Percentiles rank a stretch among this genome's conserved stretches.
Conservation (phyloP, 768 basidiomycete genomes). For the Pulveroboletus ravenelii region DNA sequence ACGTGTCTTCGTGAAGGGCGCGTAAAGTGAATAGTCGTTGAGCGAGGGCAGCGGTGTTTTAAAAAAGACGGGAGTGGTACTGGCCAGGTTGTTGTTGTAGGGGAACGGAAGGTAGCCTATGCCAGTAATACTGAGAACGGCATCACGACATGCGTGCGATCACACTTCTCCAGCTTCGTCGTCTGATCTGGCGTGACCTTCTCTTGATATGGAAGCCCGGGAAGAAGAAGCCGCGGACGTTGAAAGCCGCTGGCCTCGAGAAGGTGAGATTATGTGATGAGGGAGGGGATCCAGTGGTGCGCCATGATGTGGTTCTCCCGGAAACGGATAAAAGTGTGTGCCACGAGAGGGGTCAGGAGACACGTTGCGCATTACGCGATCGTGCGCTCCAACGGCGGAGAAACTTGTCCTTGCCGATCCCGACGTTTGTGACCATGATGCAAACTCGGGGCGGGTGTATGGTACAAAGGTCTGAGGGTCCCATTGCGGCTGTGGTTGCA, state of each 20-base stretch:
- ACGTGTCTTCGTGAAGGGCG: constrained; percentile 19
- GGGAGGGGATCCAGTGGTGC: constrained; percentile 11
- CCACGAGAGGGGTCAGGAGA: constrained; percentile 5
- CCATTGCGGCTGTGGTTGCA: constrained; percentile 69
- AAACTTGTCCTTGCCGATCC: constrained; percentile 26
- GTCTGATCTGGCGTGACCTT: constrained; percentile 18
- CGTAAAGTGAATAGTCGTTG: constrained; percentile 23
- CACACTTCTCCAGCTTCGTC: constrained; percentile 14
- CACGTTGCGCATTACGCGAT: constrained; percentile 10
- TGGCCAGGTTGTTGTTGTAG: neutral
- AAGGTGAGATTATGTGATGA: constrained; percentile 17
- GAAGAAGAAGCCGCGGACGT: constrained; percentile 9
- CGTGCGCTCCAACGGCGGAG: constrained; percentile 12
- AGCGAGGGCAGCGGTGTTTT: constrained; percentile 4
- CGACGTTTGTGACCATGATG: constrained; percentile 31
- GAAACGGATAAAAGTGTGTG: constrained; percentile 10
- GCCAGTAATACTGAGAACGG: constrained; percentile 8
- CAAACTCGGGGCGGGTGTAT: constrained; percentile 34
- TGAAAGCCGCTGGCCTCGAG: constrained; percentile 13
- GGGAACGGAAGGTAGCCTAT: neutral
- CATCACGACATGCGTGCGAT: constrained; percentile 14
- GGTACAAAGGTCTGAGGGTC: constrained; percentile 41
- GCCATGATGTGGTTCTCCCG: constrained; percentile 12
- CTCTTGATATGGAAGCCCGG: constrained; percentile 12
- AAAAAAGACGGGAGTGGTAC: neutral